These are phyloP conservation scores for Nakazawaea ernobii DNA, from an alignment of 805 yeast species.

Conservation along the genomic window DNA sequence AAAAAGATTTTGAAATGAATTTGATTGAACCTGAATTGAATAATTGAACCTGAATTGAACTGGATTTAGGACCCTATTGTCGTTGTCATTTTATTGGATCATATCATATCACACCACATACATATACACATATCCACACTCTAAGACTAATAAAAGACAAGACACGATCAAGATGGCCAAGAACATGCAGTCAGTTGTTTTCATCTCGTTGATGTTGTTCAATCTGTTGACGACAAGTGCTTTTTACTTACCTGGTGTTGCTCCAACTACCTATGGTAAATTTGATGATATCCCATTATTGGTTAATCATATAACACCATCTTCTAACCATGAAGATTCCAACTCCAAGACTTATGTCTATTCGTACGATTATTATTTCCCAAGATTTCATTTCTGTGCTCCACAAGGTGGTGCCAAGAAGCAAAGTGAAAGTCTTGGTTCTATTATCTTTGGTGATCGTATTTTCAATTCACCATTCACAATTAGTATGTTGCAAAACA, in stretches of 20 bases:
- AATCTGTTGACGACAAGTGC: constrained; percentile 30
- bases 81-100: no score
- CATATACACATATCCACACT: no score
- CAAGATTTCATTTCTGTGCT: constrained; percentile 75
- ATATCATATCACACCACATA: no score
- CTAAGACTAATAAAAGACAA: no score
- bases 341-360: constrained; percentile 52
- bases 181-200: background rate
- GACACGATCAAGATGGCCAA: background rate
- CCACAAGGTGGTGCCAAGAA: constrained; percentile 63
- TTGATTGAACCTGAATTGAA: no score
- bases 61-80: no score
- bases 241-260: constrained; percentile 93
- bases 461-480: constrained; percentile 89
- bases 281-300: constrained; percentile 71
- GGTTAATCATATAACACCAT: constrained; percentile 89
- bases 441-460: constrained; percentile 92
- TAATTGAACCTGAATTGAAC: no score
- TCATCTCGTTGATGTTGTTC: constrained; percentile 11
- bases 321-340: constrained; percentile 37
- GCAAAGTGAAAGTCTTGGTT: constrained; percentile 87
- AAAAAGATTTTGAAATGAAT: no score
- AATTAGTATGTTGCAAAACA: constrained; percentile 69
- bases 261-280: constrained; percentile 80
- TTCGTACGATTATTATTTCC: constrained; percentile 80